Percentiles rank a stretch among this genome's conserved stretches.
Evolutionary conservation across 192 early-diverging fungal genomes (phyloP).

Genomic region (Podila horticola): DNA sequence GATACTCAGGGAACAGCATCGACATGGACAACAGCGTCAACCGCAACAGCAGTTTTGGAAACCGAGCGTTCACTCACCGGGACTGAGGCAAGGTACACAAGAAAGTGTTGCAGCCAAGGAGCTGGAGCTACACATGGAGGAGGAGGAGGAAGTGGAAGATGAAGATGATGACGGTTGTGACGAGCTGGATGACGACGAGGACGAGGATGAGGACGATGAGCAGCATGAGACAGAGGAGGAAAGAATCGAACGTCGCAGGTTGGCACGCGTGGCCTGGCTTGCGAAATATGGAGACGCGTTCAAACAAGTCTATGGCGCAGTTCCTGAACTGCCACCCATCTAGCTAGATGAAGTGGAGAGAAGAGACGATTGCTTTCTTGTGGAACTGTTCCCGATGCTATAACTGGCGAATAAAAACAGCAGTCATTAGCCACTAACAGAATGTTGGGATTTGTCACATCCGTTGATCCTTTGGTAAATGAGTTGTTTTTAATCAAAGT

Average conservation of each 20-base stretch:
- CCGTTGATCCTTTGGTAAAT: too few species aligned
- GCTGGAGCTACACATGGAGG: not conserved
- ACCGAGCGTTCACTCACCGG: not conserved
- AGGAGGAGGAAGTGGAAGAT: conserved; percentile 9
- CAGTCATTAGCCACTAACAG: too few species aligned
- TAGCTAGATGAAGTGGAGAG: not conserved
- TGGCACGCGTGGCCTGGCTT: conserved; percentile 35
- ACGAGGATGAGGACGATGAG: conserved; percentile 20
- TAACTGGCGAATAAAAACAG: too few species aligned
- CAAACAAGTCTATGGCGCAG: conserved; percentile 44
- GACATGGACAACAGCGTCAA: not conserved
- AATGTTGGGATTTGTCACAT: too few species aligned
- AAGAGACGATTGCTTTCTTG: not conserved
- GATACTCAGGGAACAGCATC: not conserved
- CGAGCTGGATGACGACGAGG: conserved; percentile 17
- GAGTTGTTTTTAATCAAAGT: too few species aligned
- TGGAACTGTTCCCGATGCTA: not conserved
- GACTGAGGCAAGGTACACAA: not conserved
- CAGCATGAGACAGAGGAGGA: conserved; percentile 29
- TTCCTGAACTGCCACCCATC: conserved; percentile 40
- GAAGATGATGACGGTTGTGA: conserved; percentile 6
- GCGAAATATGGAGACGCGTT: conserved; percentile 48
- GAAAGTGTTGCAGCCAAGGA: not conserved
- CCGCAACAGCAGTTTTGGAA: not conserved
- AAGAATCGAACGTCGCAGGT: conserved; percentile 30